These are phyloP conservation scores for Phellinidium pouzarii DNA, from an alignment of 1,284 basidiomycete genomes.

Conservation along the genomic window DNA sequence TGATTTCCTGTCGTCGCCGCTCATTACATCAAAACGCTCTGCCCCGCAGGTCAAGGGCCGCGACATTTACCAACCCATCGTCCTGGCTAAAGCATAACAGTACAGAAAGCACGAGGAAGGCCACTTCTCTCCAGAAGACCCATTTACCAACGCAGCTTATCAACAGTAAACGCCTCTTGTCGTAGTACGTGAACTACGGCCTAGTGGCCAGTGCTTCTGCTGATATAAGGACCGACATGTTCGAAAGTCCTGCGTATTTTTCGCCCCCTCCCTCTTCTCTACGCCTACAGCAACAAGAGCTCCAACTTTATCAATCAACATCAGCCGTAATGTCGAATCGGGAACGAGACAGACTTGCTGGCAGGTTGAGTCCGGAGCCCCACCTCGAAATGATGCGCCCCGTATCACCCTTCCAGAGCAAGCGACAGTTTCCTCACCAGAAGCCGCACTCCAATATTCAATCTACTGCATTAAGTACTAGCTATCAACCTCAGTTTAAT, in stretches of 20 bases:
- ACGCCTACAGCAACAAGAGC: slow-evolving; percentile 1
- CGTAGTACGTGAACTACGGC: not conserved
- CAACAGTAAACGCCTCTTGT: not conserved
- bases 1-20: not conserved
- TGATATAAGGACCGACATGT: slow-evolving; percentile 8
- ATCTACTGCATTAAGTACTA: not conserved
- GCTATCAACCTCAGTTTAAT: slow-evolving; percentile 10
- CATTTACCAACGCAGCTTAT: not conserved
- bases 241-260: not conserved
- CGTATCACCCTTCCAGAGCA: slow-evolving; percentile 16
- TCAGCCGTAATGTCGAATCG: slow-evolving; percentile 7
- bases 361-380: slow-evolving; percentile 13
- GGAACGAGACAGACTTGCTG: slow-evolving; percentile 9
- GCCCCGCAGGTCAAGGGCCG: not conserved
- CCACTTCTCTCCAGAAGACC: not conserved
- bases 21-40: not conserved
- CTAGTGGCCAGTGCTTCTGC: not conserved
- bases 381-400: slow-evolving; percentile 17
- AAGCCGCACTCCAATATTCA: not conserved
- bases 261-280: not conserved
- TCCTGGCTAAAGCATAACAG: not conserved
- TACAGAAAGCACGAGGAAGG: not conserved
- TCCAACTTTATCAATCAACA: slow-evolving; percentile 1
- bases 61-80: not conserved
- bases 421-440: slow-evolving; percentile 9